These are phyloP conservation scores for Mycena galopus DNA, from an alignment of 768 basidiomycete species.

Conservation along the genomic window DNA sequence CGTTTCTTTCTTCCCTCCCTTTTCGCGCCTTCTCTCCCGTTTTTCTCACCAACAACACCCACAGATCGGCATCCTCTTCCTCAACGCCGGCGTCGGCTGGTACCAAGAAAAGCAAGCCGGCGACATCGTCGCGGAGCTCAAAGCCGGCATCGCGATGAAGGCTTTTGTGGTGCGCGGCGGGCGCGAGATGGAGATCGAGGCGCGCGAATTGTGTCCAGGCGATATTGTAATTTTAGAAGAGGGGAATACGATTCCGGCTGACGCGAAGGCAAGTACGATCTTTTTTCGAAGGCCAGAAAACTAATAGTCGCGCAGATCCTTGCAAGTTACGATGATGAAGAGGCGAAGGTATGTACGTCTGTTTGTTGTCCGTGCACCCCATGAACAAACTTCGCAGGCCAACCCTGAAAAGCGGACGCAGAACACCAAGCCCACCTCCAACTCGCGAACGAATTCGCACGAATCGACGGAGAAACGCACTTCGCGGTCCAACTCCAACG, in stretches of 20 bases:
- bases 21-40: no score
- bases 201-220: constrained; percentile 59
- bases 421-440: constrained; percentile 14
- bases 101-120: constrained; percentile 54
- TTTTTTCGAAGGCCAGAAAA: no score
- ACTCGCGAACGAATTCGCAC: no score
- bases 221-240: constrained; percentile 60
- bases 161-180: constrained; percentile 57
- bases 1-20: constrained; percentile 17
- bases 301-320: constrained; percentile 45
- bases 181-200: constrained; percentile 56
- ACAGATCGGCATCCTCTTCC: constrained; percentile 53
- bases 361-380: no score
- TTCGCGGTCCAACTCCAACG: no score
- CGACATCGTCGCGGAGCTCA: constrained; percentile 62
- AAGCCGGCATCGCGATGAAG: constrained; percentile 60
- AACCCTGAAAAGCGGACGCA: neutral
- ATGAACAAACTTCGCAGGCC: neutral
- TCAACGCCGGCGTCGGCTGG: constrained; percentile 57
- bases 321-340: constrained; percentile 55
- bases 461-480: no score
- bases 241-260: constrained; percentile 59
- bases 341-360: constrained; percentile 40
- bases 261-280: constrained; percentile 47
- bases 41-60: neutral